Percentiles rank a stretch among this genome's conserved stretches.
These are phyloP conservation scores for Pseudonitzschia pungens DNA, from an alignment of 108 stramenopile genomes.

Conservation along the genomic window DNA sequence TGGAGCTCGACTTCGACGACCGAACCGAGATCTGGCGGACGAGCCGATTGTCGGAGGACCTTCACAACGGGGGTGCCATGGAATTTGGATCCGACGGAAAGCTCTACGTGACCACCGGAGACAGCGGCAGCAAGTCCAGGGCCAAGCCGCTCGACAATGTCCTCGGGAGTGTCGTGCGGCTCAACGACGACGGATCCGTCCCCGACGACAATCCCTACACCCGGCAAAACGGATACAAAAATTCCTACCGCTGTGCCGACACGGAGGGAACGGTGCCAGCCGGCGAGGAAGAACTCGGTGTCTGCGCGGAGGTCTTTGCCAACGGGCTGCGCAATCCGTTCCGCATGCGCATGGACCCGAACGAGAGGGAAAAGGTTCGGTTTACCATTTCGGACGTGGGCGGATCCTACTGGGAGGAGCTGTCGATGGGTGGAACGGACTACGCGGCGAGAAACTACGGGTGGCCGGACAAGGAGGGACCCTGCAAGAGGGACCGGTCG, in stretches of 20 bases:
- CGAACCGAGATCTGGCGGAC: constrained; percentile 15
- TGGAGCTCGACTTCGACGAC: neutral
- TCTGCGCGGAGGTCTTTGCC: constrained; percentile 23
- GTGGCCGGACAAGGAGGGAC: constrained; percentile 26
- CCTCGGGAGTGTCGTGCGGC: constrained; percentile 15
- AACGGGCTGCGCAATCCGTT: constrained; percentile 30
- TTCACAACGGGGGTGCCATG: constrained; percentile 35
- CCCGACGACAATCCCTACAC: constrained; percentile 32
- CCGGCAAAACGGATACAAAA: neutral
- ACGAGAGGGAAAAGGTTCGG: neutral
- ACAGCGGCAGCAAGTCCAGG: neutral
- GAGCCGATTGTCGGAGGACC: neutral
- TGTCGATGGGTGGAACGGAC: constrained; percentile 23
- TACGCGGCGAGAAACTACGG: constrained; percentile 27
- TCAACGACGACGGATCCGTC: constrained; percentile 27
- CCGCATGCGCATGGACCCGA: constrained; percentile 3
- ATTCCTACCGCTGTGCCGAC: neutral
- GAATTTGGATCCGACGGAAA: constrained; percentile 33
- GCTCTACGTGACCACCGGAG: constrained; percentile 26
- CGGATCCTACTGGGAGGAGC: constrained; percentile 24
- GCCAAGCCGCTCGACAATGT: constrained; percentile 6
- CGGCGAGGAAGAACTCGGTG: neutral
- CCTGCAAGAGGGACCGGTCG: neutral
- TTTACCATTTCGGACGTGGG: constrained; percentile 21
- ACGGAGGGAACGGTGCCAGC: neutral